These are phyloP conservation scores for Acanthamoeba rhysodes DNA, from an alignment of 208 protist species.

Conservation along the genomic window DNA sequence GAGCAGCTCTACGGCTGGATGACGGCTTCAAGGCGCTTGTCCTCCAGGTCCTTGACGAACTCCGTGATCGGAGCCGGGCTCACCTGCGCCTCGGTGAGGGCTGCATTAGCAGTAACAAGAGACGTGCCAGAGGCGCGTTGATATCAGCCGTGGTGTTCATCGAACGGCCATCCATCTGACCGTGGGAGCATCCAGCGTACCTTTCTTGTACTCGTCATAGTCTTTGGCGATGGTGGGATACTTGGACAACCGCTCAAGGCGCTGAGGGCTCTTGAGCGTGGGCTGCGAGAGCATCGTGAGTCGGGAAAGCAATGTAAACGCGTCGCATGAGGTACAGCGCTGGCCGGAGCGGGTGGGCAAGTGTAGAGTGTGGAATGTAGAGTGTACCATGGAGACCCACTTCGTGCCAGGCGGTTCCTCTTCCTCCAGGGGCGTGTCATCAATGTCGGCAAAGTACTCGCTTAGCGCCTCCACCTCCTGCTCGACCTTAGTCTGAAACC, in stretches of 20 bases:
- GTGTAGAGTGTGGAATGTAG: not conserved
- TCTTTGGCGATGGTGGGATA: conserved; percentile 52
- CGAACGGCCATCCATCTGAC: not conserved
- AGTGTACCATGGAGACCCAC: conserved; percentile 57
- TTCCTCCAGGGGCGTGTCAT: conserved; percentile 58
- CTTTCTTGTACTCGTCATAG: conserved; percentile 66
- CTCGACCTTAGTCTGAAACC: not conserved
- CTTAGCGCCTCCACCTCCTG: conserved; percentile 8
- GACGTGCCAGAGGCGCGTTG: not conserved
- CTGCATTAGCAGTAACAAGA: not conserved
- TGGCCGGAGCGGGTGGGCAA: not conserved
- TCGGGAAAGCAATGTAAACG: no score
- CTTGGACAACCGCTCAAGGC: conserved; percentile 27
- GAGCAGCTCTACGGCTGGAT: conserved; percentile 8
- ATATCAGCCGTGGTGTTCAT: no score
- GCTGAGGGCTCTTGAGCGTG: conserved; percentile 54
- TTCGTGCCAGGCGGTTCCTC: conserved; percentile 53
- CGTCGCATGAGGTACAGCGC: not conserved
- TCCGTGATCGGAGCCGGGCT: conserved; percentile 31
- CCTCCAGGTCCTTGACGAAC: conserved; percentile 53
- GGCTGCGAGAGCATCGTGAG: not conserved
- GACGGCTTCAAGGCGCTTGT: conserved; percentile 61
- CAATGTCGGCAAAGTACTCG: conserved; percentile 63
- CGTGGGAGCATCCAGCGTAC: not conserved
- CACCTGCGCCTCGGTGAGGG: conserved; percentile 43